phyloP scores from a whole-genome alignment of 1,139 yeast genomes.

The Pneumocystis wakefieldiae region DNA sequence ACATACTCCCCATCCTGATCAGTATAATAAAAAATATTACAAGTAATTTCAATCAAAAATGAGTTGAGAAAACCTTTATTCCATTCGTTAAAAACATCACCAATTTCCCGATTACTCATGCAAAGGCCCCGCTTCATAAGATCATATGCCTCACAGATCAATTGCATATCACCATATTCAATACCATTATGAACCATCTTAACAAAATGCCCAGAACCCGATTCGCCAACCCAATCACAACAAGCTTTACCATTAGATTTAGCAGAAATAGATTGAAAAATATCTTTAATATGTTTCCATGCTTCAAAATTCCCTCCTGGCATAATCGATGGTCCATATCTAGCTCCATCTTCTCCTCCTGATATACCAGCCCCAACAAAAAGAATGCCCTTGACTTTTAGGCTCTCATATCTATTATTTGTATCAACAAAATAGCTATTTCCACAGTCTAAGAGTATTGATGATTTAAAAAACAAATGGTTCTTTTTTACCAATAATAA shows the following conservation, averaged over 20 bases:
- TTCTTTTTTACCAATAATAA: slow-evolving; percentile 42
- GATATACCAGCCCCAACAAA: slow-evolving; percentile 99
- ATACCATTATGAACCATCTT: slow-evolving; percentile 99
- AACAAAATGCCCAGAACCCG: slow-evolving; percentile 97
- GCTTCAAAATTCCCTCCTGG: slow-evolving; percentile 98
- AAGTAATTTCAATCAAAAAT: slow-evolving; percentile 90
- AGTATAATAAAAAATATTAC: slow-evolving; percentile 77
- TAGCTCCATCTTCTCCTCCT: slow-evolving; percentile 99
- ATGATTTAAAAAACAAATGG: neutral
- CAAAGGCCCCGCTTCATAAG: slow-evolving; percentile 89
- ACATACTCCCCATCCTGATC: slow-evolving; percentile 81
- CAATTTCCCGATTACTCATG: slow-evolving; percentile 79
- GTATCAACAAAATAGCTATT: slow-evolving; percentile 99
- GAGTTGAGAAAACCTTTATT: slow-evolving; percentile 96
- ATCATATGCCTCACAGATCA: slow-evolving; percentile 95
- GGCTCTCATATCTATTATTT: slow-evolving; percentile 87
- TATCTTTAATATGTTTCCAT: slow-evolving; percentile 95
- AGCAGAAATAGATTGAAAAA: slow-evolving; percentile 93
- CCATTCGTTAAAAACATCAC: slow-evolving; percentile 85
- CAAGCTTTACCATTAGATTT: slow-evolving; percentile 97
- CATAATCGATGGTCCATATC: slow-evolving; percentile 98
- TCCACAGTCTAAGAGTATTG: slow-evolving; percentile 58
- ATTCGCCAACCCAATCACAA: slow-evolving; percentile 99
- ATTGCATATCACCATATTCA: slow-evolving; percentile 99
- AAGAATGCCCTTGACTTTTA: slow-evolving; percentile 71